Percentiles rank a stretch among this genome's conserved stretches.
Conservation (phyloP, 805 yeast genomes). For the Debaryomyces castellii region DNA sequence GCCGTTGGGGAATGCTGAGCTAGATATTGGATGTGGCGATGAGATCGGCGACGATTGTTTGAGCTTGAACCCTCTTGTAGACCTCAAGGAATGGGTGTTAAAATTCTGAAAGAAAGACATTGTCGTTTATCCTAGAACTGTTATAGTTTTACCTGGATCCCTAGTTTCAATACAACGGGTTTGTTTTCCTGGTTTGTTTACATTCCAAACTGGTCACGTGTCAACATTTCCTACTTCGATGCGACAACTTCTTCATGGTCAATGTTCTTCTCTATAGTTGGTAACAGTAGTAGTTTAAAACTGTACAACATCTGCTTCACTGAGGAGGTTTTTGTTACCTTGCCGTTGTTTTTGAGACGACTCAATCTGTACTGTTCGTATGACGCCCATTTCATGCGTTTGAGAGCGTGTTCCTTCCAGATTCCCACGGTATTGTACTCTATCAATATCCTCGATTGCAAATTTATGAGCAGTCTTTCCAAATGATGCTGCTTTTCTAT, state of each 20-base stretch:
- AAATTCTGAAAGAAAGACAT: conserved; percentile 45
- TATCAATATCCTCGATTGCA: conserved; percentile 2
- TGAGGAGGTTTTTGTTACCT: neutral
- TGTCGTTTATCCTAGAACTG: neutral
- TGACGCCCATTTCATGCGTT: neutral
- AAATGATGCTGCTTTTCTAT: neutral
- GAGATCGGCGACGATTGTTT: conserved; percentile 40
- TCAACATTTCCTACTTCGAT: no score
- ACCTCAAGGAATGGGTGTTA: conserved; percentile 41
- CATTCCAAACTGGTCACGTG: neutral
- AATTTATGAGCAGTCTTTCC: conserved; percentile 1
- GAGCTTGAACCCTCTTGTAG: conserved; percentile 44
- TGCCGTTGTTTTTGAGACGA: neutral
- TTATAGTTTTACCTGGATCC: neutral
- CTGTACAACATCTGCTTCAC: neutral
- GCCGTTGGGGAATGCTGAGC: conserved; percentile 30
- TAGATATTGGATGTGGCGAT: conserved; percentile 37
- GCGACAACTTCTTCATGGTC: neutral
- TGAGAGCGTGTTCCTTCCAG: conserved; percentile 6
- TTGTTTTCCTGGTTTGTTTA: neutral
- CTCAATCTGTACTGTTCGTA: conserved; percentile 2
- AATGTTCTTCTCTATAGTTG: neutral
- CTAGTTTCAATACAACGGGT: neutral
- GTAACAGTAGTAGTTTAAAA: neutral
- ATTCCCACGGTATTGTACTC: conserved; percentile 8